Evolutionary conservation across 768 basidiomycete species (phyloP).

Genomic region (Suillus bovinus): DNA sequence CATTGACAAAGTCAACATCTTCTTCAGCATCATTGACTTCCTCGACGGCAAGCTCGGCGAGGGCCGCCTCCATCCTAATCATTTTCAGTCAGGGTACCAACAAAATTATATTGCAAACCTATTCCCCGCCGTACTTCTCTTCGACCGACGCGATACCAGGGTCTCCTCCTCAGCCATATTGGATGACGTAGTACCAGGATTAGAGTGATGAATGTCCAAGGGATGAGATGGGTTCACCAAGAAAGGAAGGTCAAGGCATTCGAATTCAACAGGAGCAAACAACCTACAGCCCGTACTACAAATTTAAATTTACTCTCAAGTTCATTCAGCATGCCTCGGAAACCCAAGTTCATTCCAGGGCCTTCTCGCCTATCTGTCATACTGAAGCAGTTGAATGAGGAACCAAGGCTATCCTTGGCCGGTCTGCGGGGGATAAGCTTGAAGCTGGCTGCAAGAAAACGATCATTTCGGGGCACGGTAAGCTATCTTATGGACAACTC

Average conservation of each 20-base stretch:
- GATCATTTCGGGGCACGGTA: conserved; percentile 79
- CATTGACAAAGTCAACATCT: conserved; percentile 68
- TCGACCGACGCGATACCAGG: conserved; percentile 48
- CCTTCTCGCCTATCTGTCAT: conserved; percentile 58
- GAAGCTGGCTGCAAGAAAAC: conserved; percentile 57
- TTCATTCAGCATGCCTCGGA: conserved; percentile 7
- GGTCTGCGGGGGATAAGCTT: conserved; percentile 55
- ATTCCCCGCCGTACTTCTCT: conserved; percentile 78
- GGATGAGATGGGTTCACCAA: background rate
- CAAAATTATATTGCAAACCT: conserved; percentile 41
- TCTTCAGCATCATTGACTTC: conserved; percentile 63
- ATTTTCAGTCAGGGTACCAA: conserved; percentile 8
- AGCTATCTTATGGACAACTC: conserved; percentile 17
- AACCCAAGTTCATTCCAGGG: conserved; percentile 37
- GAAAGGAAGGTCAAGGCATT: conserved; percentile 17
- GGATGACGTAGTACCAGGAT: background rate
- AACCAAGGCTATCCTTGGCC: conserved; percentile 51
- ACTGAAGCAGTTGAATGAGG: conserved; percentile 48
- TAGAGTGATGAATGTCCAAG: background rate
- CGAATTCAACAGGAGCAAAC: conserved; percentile 26
- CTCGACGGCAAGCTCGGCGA: conserved; percentile 56
- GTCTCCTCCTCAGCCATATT: conserved; percentile 12
- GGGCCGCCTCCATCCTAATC: conserved; percentile 71
- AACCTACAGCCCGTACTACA: conserved; percentile 9
- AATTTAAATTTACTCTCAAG: conserved; percentile 5